Evolutionary conservation across 2,329 filamentous ascomycete genomes (phyloP).

Genomic region (Colletotrichum graminicola): DNA sequence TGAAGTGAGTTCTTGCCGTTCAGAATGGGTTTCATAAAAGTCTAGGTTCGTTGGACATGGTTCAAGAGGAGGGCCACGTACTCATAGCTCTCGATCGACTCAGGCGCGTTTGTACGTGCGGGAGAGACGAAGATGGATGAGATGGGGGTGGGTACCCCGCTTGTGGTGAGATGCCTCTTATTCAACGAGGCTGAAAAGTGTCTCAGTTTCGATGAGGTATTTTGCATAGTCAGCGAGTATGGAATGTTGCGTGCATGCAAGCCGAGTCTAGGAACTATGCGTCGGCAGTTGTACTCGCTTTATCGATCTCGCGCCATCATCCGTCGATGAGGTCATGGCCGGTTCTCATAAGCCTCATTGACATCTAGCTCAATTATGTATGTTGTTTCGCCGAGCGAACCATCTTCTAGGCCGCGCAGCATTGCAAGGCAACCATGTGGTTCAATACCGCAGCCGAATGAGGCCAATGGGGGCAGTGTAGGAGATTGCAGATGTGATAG

Average conservation of each 20-base stretch:
- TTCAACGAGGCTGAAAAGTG: background rate
- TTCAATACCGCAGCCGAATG: background rate
- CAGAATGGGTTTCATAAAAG: background rate
- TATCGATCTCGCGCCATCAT: background rate
- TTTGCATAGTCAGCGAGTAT: background rate
- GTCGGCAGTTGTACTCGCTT: background rate
- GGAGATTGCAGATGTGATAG: background rate
- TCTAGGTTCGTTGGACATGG: background rate
- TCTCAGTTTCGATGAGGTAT: background rate
- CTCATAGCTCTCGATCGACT: too few relatives aligned
- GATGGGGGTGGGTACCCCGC: background rate
- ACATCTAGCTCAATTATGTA: background rate
- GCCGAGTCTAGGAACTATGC: background rate
- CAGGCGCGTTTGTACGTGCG: background rate
- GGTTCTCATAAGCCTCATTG: background rate
- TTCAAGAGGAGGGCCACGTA: background rate
- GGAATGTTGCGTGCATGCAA: background rate
- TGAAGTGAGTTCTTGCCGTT: background rate
- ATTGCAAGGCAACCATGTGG: background rate
- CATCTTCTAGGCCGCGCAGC: background rate
- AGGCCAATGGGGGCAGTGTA: background rate
- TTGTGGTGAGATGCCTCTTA: background rate
- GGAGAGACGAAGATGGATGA: too few relatives aligned
- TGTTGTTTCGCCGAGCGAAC: background rate
- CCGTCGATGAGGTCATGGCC: background rate